Percentiles rank a stretch among this genome's conserved stretches.
Conservation (phyloP, 306 rosid genomes). For the Rosa multiflora region DNA sequence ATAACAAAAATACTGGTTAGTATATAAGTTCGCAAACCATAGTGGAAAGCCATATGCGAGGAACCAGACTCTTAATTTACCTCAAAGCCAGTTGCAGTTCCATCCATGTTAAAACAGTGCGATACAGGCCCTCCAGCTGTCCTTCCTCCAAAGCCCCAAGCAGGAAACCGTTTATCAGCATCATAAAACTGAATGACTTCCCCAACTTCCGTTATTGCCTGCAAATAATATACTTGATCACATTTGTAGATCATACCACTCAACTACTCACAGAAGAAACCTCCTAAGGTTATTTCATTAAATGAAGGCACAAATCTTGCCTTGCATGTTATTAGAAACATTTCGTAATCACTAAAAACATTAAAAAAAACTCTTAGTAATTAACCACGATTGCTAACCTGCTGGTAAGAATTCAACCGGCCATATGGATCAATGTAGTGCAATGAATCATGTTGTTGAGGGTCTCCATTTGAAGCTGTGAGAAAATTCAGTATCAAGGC, state of each 20-base stretch:
- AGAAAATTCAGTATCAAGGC: slow-evolving; percentile 24
- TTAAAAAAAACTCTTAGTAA: not conserved
- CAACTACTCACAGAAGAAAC: not conserved
- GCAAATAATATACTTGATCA: slow-evolving; percentile 15
- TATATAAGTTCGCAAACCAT: not conserved
- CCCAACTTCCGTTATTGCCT: slow-evolving; percentile 85
- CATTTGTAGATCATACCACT: not conserved
- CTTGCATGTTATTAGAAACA: not conserved
- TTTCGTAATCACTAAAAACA: not conserved
- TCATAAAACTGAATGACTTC: slow-evolving; percentile 90
- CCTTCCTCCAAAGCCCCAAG: slow-evolving; percentile 96
- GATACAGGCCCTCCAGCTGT: slow-evolving; percentile 41
- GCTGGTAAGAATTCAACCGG: slow-evolving; percentile 70
- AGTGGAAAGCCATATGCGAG: not conserved
- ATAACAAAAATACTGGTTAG: not conserved
- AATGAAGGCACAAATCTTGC: not conserved
- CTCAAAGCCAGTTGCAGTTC: slow-evolving; percentile 47
- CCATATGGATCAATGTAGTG: slow-evolving; percentile 65
- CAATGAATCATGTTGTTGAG: slow-evolving; percentile 53
- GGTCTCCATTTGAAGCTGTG: slow-evolving; percentile 86
- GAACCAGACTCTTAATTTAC: slow-evolving; percentile 26
- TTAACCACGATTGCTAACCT: slow-evolving; percentile 40
- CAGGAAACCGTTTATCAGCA: slow-evolving; percentile 67
- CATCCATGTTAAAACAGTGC: slow-evolving; percentile 82
- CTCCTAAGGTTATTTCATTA: not conserved